Conservation (phyloP, 2,329 filamentous ascomycete genomes). For the Nemania sp. region DNA sequence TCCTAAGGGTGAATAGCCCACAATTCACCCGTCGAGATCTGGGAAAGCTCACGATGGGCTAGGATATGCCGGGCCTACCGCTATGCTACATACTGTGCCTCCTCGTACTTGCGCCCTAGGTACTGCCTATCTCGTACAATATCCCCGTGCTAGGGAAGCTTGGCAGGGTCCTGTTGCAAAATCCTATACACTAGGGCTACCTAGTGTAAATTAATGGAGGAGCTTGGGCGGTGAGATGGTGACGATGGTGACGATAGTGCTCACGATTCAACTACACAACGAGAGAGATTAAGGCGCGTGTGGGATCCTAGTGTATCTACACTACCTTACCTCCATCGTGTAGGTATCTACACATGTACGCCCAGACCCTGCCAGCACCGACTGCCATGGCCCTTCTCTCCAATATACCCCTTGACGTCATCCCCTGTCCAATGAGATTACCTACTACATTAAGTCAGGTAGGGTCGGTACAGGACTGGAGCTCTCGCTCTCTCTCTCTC, state of each 20-base stretch:
- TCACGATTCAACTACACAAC: not conserved
- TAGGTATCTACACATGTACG: no score
- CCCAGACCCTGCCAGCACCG: no score
- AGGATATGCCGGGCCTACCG: not conserved
- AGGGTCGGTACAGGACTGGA: no score
- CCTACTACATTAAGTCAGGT: not conserved
- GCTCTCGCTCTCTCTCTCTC: no score
- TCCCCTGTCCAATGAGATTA: not conserved
- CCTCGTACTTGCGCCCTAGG: no score
- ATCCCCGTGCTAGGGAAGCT: constrained; percentile 5
- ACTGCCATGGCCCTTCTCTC: not conserved
- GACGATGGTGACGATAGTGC: not conserved
- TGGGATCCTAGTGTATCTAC: no score
- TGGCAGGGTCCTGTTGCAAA: constrained; percentile 15
- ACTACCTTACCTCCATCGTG: no score
- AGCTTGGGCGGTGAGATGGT: constrained; percentile 12
- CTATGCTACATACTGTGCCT: not conserved
- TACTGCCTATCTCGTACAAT: not conserved
- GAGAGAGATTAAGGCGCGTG: not conserved
- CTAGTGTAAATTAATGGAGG: not conserved
- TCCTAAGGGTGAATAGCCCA: constrained; percentile 5
- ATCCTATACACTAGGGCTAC: not conserved
- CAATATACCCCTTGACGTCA: constrained; percentile 23
- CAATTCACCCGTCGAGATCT: constrained; percentile 5
- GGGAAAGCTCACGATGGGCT: constrained; percentile 8